Evolutionary conservation across 768 basidiomycete species (phyloP).

Genomic region (Macrocybe gigantea): DNA sequence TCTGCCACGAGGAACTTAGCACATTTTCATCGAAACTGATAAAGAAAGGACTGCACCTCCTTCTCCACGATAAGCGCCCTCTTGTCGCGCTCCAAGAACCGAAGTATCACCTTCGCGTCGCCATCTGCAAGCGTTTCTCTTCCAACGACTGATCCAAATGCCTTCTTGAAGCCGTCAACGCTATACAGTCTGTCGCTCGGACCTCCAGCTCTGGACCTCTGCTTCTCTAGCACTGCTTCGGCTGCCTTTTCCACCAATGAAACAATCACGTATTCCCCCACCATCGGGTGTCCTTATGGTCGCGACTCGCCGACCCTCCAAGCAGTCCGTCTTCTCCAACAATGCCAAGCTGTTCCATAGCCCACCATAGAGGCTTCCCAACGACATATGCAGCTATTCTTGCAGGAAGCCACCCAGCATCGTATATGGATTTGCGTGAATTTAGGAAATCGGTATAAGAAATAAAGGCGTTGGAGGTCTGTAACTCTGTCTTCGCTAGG

Average conservation of each 20-base stretch:
- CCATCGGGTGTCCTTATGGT: constrained; percentile 41
- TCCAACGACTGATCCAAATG: constrained; percentile 44
- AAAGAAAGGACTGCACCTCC: constrained; percentile 43
- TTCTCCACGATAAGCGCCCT: constrained; percentile 55
- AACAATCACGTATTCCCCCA: constrained; percentile 72
- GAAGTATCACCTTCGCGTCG: constrained; percentile 69
- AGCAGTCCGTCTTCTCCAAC: constrained; percentile 55
- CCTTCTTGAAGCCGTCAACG: constrained; percentile 50
- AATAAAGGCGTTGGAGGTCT: constrained; percentile 36
- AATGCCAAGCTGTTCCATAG: constrained; percentile 71
- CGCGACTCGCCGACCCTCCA: constrained; percentile 13
- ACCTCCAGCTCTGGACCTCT: constrained; percentile 34
- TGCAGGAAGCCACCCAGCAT: constrained; percentile 62
- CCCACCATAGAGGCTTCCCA: constrained; percentile 84
- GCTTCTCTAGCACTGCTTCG: constrained; percentile 43
- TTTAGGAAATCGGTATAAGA: constrained; percentile 49
- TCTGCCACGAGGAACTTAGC: constrained; percentile 29
- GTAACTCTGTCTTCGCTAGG: constrained; percentile 69
- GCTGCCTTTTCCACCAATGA: constrained; percentile 62
- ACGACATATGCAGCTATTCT: constrained; percentile 68
- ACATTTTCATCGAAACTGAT: background rate
- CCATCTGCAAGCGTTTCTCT: constrained; percentile 37
- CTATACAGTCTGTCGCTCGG: constrained; percentile 60
- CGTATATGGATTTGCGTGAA: constrained; percentile 56
- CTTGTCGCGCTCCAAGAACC: constrained; percentile 76